phyloP scores from a whole-genome alignment of 2,329 filamentous ascomycete species.

The Colletotrichum lentis region DNA sequence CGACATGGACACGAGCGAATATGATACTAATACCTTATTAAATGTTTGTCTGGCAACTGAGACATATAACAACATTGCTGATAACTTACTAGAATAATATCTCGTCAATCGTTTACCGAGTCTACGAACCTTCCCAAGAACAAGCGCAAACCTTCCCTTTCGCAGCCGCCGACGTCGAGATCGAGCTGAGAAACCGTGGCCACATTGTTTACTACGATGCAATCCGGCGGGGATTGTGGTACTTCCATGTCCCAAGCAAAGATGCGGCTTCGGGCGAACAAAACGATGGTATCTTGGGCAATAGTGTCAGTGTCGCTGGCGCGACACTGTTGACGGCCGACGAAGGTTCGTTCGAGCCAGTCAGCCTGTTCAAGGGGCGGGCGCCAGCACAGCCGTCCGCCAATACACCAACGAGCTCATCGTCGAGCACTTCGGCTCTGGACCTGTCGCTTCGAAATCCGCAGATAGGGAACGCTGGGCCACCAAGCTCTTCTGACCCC shows the following conservation, averaged over 20 bases:
- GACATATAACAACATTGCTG: conserved; percentile 25
- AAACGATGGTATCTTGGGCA: conserved; percentile 46
- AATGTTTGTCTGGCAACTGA: conserved; percentile 55
- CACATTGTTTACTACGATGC: conserved; percentile 63
- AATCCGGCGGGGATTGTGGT: conserved; percentile 61
- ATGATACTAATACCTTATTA: conserved; percentile 68
- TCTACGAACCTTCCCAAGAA: conserved; percentile 61
- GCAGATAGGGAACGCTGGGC: conserved; percentile 35
- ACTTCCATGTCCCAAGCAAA: conserved; percentile 59
- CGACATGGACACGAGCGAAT: conserved; percentile 71
- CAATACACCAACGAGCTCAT: conserved; percentile 58
- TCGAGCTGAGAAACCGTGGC: conserved; percentile 59
- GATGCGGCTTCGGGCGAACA: conserved; percentile 44
- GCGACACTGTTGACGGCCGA: conserved; percentile 56
- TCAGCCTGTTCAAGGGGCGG: conserved; percentile 57
- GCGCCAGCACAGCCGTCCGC: conserved; percentile 49
- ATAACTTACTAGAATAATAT: conserved; percentile 60
- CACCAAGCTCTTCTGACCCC: conserved; percentile 43
- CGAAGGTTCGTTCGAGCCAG: conserved; percentile 61
- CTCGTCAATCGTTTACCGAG: conserved; percentile 61
- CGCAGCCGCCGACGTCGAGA: conserved; percentile 61
- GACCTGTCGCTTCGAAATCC: conserved; percentile 50
- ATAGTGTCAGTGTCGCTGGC: conserved; percentile 54
- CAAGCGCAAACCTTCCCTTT: conserved; percentile 55
- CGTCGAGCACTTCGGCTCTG: conserved; percentile 51